Conservation (phyloP, 106 monocot species). For the Gastrodia elata region DNA sequence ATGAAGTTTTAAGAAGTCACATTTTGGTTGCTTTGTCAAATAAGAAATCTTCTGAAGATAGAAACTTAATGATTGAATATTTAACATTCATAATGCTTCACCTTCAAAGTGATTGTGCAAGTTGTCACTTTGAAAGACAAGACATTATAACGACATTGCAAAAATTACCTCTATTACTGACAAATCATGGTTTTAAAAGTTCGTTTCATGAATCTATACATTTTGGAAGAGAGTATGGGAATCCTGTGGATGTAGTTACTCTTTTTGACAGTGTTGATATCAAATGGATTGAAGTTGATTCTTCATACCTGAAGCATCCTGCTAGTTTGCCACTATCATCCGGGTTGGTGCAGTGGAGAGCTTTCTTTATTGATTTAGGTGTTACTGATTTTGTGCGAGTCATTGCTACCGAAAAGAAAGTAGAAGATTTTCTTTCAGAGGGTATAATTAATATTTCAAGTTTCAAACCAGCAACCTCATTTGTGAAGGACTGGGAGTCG, state of each 20-base stretch:
- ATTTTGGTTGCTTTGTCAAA: conserved; percentile 43
- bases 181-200: conserved; percentile 70
- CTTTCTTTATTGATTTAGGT: conserved; percentile 68
- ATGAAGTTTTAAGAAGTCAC: conserved; percentile 75
- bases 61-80: conserved; percentile 62
- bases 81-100: conserved; percentile 79
- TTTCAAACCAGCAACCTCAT: conserved; percentile 3
- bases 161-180: conserved; percentile 41
- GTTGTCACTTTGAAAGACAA: conserved; percentile 52
- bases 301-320: conserved; percentile 61
- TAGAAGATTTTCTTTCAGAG: conserved; percentile 15
- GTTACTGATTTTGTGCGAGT: conserved; percentile 94
- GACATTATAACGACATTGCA: conserved; percentile 47
- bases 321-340: conserved; percentile 23
- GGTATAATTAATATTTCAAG: background rate
- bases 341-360: conserved; percentile 42
- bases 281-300: conserved; percentile 77
- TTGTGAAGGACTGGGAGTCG: conserved; percentile 81
- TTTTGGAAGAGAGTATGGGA: conserved; percentile 69
- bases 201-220: conserved; percentile 59
- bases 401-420: conserved; percentile 28
- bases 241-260: conserved; percentile 44
- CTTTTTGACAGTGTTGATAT: conserved; percentile 31
- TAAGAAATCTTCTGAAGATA: conserved; percentile 18
- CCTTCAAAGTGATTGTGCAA: conserved; percentile 60